phyloP scores from a whole-genome alignment of 495 filamentous ascomycete species.

The Alectoria sarmentosa region DNA sequence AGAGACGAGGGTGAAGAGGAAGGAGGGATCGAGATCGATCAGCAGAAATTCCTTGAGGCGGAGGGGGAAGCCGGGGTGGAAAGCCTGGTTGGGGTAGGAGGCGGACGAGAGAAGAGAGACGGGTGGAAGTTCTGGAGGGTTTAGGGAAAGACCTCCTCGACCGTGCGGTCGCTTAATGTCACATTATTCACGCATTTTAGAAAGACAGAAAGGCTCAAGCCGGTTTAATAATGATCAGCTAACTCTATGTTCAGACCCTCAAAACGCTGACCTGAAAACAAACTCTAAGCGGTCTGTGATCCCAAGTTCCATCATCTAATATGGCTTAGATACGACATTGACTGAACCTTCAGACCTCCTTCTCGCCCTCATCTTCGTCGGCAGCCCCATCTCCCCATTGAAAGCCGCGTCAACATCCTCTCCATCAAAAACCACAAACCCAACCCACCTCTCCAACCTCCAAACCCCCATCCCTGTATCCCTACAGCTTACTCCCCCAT shows the following conservation, averaged over 20 bases:
- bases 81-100: conserved; percentile 59
- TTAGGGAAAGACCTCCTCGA: neutral
- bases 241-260: neutral
- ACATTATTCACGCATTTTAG: neutral
- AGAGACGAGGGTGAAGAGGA: conserved; percentile 64
- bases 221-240: neutral
- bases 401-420: neutral
- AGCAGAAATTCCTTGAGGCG: conserved; percentile 82
- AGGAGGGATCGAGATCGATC: conserved; percentile 85
- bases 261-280: neutral
- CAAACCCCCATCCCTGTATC: neutral
- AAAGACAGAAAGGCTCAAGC: neutral
- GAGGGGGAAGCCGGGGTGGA: conserved; percentile 47
- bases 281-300: neutral
- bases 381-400: neutral
- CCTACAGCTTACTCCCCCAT: no score
- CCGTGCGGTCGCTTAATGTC: neutral
- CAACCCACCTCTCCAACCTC: neutral
- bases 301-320: neutral
- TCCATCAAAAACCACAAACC: neutral
- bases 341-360: neutral
- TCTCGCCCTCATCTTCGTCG: neutral
- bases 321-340: neutral
- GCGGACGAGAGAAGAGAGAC: conserved; percentile 46
- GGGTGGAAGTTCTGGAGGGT: conserved; percentile 90